Evolutionary conservation across 805 yeast genomes (phyloP), one percentile per base, ranked within the genome.

Genomic region (Starmerella stigmatis): DNA sequence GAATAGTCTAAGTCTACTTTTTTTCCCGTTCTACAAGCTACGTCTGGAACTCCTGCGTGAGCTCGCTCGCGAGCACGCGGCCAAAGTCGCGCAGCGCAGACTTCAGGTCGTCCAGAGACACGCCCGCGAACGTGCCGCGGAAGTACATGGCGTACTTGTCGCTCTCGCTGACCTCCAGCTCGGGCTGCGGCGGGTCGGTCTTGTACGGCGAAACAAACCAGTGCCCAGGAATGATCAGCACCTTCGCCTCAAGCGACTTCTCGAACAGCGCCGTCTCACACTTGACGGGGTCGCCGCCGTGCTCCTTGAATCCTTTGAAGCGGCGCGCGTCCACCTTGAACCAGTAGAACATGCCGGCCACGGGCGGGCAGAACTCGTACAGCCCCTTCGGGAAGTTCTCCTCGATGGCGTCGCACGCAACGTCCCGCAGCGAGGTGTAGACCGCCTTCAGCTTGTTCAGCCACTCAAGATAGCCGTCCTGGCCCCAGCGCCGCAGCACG

Each of bases 391-490:
- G 81, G 61, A 81, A 62, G 63, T 72, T 69, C 55, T 78, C 72
- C 56, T 66, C 67, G 55, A 88, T 67, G 7, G 94, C 72, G 58
- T 84, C 89, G 53, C 86, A 74, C 41, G 95, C 84, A 54, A 76
- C 78, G 61, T 92, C 89, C 68, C 98, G 79, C 69, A 86, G 85
- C 58, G 71, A 73, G 25, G 95, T 79, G 72, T 89, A 89, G 62
- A 83, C 89, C 43, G 64, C 63, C 56, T 79, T 66, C 55, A 75
- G 66, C 47, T 85, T 82, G 52, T 84, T 78, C 60, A 86, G 74
- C 96, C 96, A 86, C 64, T 84, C 88, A 57, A 86, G 56, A 69
- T 81, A 88, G 26, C 95, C 95, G 5, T 62, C 61, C 67, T 86
- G 96, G 46, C 94, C 95, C 96, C 96, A 86, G 55, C 81, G 74